Base-by-base conservation (phyloP, 345 rosid species). In the Combretum micranthum region DNA sequence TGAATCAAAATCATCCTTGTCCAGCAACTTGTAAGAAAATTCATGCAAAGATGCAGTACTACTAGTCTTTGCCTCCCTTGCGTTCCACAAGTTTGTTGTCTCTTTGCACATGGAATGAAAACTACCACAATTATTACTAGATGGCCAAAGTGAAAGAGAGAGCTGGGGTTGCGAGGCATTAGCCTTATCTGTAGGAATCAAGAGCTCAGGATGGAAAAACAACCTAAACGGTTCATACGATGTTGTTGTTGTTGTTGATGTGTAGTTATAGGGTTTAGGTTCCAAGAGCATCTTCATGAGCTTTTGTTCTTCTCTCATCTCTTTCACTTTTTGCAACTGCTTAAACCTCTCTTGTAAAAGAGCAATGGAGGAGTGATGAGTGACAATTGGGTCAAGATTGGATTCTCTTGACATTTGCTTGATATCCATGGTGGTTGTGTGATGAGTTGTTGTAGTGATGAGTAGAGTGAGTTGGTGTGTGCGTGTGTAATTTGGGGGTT, bases 331-430 rank as follows among this genome's bases (percentile, higher is more conserved):
- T 55, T 72, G 64, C 53, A 75, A 25, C 69, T 73, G 60, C 50
- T 59, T 76, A 56, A 78, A 75, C 57, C 83, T 76, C 64, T 76
- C 82, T 48, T 69, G 83, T 66, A 76, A 42, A 20, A 78, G 72
- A 47, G 73, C 72, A 48, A 75, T 78, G 62, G 83, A 75, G 66
- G 77, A 71, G 25, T 63, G 76, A 44, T 51, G 49, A 52, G 55
- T 55, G 22, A 25, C 51, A 50, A 77, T 53, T 42, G 78, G 70
- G 17, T 81, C 79, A 32, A 4, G 39, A 9, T 64, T 61, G 48
- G 67, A 66, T 55, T 82, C 81, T 44, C 73, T 62, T 25, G 74
- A 80, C 78, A 84, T 75, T 55, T 55, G 49, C 26, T 22, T 39
- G 44, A 20, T 39, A 15, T 51, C 15, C 15, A 51, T 20, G 16